phyloP scores from a whole-genome alignment of 163 green algal genomes.

The Chlorella variabilis region DNA sequence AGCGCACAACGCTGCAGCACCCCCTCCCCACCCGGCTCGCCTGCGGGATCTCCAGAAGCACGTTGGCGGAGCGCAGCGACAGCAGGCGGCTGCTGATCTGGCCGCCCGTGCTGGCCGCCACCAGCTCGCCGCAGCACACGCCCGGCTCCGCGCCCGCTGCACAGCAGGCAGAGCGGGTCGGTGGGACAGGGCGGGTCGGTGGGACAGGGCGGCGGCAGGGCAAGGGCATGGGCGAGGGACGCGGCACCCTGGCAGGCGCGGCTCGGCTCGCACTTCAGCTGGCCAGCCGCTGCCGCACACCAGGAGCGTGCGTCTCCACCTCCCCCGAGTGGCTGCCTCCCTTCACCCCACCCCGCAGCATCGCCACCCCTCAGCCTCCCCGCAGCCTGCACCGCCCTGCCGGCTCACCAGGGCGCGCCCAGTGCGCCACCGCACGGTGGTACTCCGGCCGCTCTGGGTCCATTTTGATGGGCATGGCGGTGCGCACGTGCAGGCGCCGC shows the following conservation, averaged over 20 bases:
- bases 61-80: slow-evolving; percentile 84
- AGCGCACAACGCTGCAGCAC: too few species aligned
- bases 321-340: too few species aligned
- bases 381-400: too few species aligned
- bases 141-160: slow-evolving; percentile 7
- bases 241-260: too few species aligned
- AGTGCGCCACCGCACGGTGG: slow-evolving; percentile 80
- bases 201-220: too few species aligned
- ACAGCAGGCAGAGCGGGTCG: not conserved
- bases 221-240: too few species aligned
- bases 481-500: slow-evolving; percentile 65
- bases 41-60: slow-evolving; percentile 90
- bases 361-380: too few species aligned
- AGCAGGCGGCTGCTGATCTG: slow-evolving; percentile 96
- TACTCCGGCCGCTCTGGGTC: slow-evolving; percentile 96
- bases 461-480: slow-evolving; percentile 65
- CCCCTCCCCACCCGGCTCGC: slow-evolving; percentile 23
- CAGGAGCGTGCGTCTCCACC: too few species aligned
- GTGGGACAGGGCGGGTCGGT: not conserved
- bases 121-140: slow-evolving; percentile 50
- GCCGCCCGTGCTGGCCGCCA: slow-evolving; percentile 87
- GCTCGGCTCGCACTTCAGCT: too few species aligned
- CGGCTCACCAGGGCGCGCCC: slow-evolving; percentile 34
- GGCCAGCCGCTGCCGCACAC: too few species aligned
- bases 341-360: too few species aligned